Evolutionary conservation across 2,329 filamentous ascomycete species (phyloP), one percentile per base, ranked within the genome.

Genomic region (Hypocrella siamensis): DNA sequence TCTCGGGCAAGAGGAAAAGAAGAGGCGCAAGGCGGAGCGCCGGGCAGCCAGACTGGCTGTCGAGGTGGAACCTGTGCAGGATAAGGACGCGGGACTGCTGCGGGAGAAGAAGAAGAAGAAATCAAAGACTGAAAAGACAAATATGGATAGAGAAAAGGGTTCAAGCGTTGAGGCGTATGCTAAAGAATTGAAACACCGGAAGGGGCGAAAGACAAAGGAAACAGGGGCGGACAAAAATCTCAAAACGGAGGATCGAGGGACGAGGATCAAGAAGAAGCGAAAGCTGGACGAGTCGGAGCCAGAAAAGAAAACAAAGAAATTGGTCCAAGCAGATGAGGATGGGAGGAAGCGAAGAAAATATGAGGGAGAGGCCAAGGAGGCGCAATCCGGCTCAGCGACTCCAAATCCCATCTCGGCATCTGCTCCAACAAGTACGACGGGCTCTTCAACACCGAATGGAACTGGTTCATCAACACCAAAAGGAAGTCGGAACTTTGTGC

Each of bases 401-500:
- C 30, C 27, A 4, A 40, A 41, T 5, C 40, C 45, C 9, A 40
- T 46, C 9, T 49, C 46, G 9, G 45, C 45, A 17, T 46, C 49
- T 8, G 45, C 43, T 2, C 55, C 52, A n/a, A 53, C 51, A 19
- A 46, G 46, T 6, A 53, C 57, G 17, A 56, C 51, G 15, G 54
- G 57, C 6, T 50, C 49, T 1, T 3, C n/a, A 14, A 26, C 25
- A 14, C 10, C 25, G 9, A 14, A 7, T 14, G 53, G 54, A 17
- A 58, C 60, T 30, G 58, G 56, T 32, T 60, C 55, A 28, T 61
- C 61, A 18, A 65, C 58, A 19, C 62, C 63, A 35, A 58, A 51
- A 37, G 56, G 54, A 7, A 73, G 67, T 30, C 70, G 84, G 40
- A 81, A 86, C 50, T 70, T 79, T 33, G 73, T 86, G 29, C 66